phyloP scores from a whole-genome alignment of 768 basidiomycete species.

The Tulasnella sp. region DNA sequence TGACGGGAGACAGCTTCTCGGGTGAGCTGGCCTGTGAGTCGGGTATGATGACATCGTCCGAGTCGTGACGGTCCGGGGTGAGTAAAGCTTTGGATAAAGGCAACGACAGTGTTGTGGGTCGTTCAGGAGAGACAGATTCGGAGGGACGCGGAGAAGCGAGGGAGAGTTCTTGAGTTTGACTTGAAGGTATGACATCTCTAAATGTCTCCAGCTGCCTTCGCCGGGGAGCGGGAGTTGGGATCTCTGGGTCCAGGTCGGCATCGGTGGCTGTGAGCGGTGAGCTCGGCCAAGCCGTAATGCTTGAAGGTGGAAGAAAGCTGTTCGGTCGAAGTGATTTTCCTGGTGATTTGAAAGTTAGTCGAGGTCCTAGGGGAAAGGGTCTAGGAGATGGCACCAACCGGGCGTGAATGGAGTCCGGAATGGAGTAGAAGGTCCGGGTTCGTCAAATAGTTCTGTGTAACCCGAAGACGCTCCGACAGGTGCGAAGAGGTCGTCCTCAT shows the following conservation, averaged over 20 bases:
- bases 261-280: background rate
- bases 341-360: background rate
- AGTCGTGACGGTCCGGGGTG: slow-evolving; percentile 1
- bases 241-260: background rate
- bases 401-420: background rate
- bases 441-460: background rate
- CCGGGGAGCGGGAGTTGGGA: background rate
- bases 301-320: background rate
- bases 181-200: slow-evolving; percentile 7
- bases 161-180: slow-evolving; percentile 9
- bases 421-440: background rate
- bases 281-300: background rate
- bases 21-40: slow-evolving; percentile 18
- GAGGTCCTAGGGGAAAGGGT: background rate
- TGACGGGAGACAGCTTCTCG: slow-evolving; percentile 5
- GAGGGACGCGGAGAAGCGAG: background rate
- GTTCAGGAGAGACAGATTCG: background rate
- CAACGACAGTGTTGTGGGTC: background rate
- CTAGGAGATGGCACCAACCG: background rate
- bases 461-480: background rate
- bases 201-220: background rate
- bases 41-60: slow-evolving; percentile 8
- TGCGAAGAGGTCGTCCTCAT: background rate
- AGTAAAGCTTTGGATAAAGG: background rate
- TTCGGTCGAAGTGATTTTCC: background rate